Conservation (phyloP, 352 stramenopile species). For the Globisporangium radiosum region DNA sequence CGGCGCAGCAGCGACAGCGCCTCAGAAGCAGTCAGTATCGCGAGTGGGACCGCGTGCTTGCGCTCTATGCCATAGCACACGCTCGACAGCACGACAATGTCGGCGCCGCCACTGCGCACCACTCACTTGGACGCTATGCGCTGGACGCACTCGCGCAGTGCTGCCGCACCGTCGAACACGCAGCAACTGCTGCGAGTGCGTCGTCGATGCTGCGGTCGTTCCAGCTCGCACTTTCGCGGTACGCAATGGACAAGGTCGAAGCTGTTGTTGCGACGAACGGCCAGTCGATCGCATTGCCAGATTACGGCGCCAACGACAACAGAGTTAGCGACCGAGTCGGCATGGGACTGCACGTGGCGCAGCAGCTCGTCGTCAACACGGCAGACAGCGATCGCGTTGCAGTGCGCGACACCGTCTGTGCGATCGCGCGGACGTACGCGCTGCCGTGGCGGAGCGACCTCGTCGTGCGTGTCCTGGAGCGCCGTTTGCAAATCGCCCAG, state of each 20-base stretch:
- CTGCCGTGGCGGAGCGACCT: conserved; percentile 20
- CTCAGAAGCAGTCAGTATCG: too few relatives aligned
- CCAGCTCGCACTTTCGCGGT: conserved; percentile 19
- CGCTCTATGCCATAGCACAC: too few relatives aligned
- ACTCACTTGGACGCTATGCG: neutral
- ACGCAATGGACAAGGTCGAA: conserved; percentile 18
- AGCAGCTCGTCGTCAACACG: conserved; percentile 13
- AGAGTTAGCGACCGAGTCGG: neutral
- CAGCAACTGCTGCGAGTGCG: neutral
- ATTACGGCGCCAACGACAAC: conserved; percentile 10
- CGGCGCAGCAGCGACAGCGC: too few relatives aligned
- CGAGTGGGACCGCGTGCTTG: too few relatives aligned
- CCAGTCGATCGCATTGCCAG: conserved; percentile 18
- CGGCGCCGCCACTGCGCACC: neutral
- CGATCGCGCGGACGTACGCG: conserved; percentile 20
- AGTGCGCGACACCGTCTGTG: conserved; percentile 16
- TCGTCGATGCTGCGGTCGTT: conserved; percentile 12
- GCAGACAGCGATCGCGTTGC: conserved; percentile 10
- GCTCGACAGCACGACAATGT: too few relatives aligned
- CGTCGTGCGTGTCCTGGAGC: conserved; percentile 16
- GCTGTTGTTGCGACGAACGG: conserved; percentile 23
- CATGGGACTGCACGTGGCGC: neutral
- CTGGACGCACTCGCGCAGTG: conserved; percentile 3
- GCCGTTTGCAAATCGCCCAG: neutral
- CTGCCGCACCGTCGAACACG: neutral